Percentiles rank a stretch among this genome's conserved stretches.
phyloP scores from a whole-genome alignment of 176 grass and related monocot genomes.

The Otatea glauca region DNA sequence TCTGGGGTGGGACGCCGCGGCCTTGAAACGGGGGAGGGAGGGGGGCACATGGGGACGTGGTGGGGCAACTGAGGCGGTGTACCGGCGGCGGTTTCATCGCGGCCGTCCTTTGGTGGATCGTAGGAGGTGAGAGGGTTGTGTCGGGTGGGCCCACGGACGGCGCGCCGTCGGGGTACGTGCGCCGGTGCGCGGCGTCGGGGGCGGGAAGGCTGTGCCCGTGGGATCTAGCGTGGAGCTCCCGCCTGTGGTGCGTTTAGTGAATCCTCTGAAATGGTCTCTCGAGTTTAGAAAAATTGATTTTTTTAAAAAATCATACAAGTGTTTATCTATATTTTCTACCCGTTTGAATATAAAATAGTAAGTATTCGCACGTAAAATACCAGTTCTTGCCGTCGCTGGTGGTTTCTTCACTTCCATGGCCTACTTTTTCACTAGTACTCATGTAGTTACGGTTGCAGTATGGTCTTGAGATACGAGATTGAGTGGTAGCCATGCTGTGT shows the following conservation, averaged over 20 bases:
- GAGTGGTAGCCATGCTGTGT: no score
- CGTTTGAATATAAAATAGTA: no score
- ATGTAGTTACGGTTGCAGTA: no score
- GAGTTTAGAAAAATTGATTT: no score
- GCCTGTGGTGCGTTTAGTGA: background rate
- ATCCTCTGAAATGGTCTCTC: no score
- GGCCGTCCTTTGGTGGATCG: slow-evolving; percentile 13
- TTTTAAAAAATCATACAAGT: no score
- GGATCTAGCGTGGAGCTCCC: slow-evolving; percentile 1
- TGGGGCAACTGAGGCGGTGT: background rate
- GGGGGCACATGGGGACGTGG: slow-evolving; percentile 24
- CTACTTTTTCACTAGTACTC: no score
- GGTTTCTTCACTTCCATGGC: no score
- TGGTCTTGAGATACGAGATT: no score
- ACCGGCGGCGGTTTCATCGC: background rate
- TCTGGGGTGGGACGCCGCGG: background rate
- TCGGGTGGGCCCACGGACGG: background rate
- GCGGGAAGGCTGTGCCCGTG: background rate
- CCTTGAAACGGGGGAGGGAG: slow-evolving; percentile 14
- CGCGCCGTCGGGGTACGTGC: background rate
- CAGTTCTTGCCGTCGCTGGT: no score
- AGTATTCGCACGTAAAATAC: no score
- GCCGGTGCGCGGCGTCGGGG: background rate
- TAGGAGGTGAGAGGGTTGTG: background rate
- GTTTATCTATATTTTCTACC: no score